Percentiles rank a stretch among this genome's conserved stretches.
These are phyloP conservation scores for Ceriops tagal DNA, from an alignment of 345 rosid species.

Conservation along the genomic window DNA sequence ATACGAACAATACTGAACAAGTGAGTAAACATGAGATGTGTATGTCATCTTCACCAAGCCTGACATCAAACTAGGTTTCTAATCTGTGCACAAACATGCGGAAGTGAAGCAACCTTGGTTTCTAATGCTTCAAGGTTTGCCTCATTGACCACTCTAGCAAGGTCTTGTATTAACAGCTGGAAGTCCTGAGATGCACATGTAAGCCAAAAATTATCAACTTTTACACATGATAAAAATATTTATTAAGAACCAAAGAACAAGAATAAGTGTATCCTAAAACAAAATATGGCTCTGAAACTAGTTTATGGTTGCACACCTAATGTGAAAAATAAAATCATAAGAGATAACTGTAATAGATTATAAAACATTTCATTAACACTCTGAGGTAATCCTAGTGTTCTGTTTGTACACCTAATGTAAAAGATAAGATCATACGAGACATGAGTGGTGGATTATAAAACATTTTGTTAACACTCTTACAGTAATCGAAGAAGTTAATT, in stretches of 20 bases:
- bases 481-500: not conserved
- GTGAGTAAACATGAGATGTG: not conserved
- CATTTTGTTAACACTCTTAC: not conserved
- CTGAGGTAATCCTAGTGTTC: no score
- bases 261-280: not conserved
- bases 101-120: slow-evolving; percentile 42
- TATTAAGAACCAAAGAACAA: not conserved
- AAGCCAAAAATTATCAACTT: not conserved
- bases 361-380: no score
- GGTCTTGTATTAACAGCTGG: slow-evolving; percentile 50
- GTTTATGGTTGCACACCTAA: no score
- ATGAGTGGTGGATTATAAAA: not conserved
- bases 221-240: not conserved
- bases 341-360: no score
- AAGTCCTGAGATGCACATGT: slow-evolving; percentile 46
- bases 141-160: slow-evolving; percentile 34
- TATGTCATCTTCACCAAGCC: not conserved
- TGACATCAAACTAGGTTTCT: not conserved
- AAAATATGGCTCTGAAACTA: no score
- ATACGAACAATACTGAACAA: slow-evolving; percentile 11
- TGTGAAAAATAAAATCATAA: no score
- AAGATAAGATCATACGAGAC: not conserved
- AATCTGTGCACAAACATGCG: not conserved
- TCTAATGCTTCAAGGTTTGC: slow-evolving; percentile 31
- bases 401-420: not conserved